Evolutionary conservation across 1,284 basidiomycete genomes (phyloP).

Genomic region (Heterobasidion annosum): DNA sequence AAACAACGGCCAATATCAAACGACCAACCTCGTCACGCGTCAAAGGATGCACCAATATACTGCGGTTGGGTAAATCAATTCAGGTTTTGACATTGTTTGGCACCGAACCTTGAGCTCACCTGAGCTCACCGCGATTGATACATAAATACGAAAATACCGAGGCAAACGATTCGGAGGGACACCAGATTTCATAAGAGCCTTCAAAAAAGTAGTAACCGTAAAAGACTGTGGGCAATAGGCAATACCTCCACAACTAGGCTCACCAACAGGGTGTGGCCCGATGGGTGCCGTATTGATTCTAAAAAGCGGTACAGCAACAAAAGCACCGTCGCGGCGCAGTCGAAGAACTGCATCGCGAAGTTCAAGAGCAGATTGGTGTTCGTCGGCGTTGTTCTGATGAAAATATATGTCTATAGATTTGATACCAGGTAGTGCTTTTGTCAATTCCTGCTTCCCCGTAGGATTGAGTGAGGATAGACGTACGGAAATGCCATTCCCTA

Average conservation of each 20-base stretch:
- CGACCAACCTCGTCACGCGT: slow-evolving; percentile 52
- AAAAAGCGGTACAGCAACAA: slow-evolving; percentile 66
- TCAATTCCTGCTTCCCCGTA: no score
- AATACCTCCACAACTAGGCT: slow-evolving; percentile 12
- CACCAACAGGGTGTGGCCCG: slow-evolving; percentile 71
- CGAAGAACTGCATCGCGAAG: slow-evolving; percentile 62
- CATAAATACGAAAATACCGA: slow-evolving; percentile 68
- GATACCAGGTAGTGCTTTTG: not conserved
- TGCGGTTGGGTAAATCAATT: slow-evolving; percentile 14
- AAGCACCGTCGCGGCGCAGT: slow-evolving; percentile 62
- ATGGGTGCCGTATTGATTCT: slow-evolving; percentile 60
- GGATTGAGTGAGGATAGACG: not conserved
- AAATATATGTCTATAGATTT: slow-evolving; percentile 60
- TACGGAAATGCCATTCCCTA: slow-evolving; percentile 78
- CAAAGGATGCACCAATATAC: slow-evolving; percentile 63
- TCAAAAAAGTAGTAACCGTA: not conserved
- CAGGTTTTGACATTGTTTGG: not conserved
- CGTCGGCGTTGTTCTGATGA: slow-evolving; percentile 52
- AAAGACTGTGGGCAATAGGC: not conserved
- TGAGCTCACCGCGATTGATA: slow-evolving; percentile 55
- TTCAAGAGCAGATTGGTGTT: slow-evolving; percentile 56
- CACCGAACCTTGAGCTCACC: slow-evolving; percentile 27
- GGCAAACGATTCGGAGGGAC: slow-evolving; percentile 59
- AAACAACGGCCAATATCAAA: not conserved
- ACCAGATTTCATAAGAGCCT: slow-evolving; percentile 78